Evolutionary conservation across 352 stramenopile genomes (phyloP).

Genomic region (Phytopythium mirpurense): DNA sequence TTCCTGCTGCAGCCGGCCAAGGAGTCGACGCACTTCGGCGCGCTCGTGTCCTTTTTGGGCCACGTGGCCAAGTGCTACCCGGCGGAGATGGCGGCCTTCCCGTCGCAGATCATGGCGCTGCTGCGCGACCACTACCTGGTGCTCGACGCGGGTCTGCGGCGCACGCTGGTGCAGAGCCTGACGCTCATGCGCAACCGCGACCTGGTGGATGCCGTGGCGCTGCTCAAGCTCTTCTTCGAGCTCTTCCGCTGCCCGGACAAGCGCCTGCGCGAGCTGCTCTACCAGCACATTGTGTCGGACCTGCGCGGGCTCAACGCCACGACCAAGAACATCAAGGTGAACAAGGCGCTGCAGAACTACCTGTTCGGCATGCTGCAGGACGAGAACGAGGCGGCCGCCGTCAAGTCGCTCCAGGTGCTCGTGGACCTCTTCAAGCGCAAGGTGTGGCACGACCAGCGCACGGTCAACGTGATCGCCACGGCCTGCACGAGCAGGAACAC

Average conservation of each 20-base stretch:
- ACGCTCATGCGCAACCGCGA: constrained; percentile 97
- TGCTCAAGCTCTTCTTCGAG: constrained; percentile 96
- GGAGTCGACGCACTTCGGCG: constrained; percentile 91
- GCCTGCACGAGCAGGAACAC: constrained; percentile 86
- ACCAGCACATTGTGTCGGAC: constrained; percentile 96
- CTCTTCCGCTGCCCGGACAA: constrained; percentile 97
- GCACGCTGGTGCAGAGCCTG: constrained; percentile 93
- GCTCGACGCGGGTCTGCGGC: constrained; percentile 89
- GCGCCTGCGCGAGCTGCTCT: constrained; percentile 92
- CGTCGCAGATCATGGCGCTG: constrained; percentile 89
- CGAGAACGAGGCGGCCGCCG: constrained; percentile 76
- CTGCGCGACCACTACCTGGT: constrained; percentile 88
- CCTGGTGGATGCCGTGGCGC: constrained; percentile 85
- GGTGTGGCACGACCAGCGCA: constrained; percentile 96
- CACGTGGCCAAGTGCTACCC: constrained; percentile 91
- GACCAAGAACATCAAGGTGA: constrained; percentile 95
- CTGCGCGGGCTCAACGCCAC: constrained; percentile 84
- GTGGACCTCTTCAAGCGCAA: constrained; percentile 95
- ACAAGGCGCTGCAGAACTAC: constrained; percentile 94
- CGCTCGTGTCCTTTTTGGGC: constrained; percentile 96
- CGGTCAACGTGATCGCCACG: constrained; percentile 95
- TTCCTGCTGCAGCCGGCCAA: constrained; percentile 91
- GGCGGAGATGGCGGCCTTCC: constrained; percentile 83
- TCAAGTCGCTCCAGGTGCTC: constrained; percentile 91
- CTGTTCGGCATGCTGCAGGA: constrained; percentile 94